Evolutionary conservation across 176 grass and related monocot species (phyloP), one percentile per base, ranked within the genome.

Genomic region (Chrysopogon serrulatus): DNA sequence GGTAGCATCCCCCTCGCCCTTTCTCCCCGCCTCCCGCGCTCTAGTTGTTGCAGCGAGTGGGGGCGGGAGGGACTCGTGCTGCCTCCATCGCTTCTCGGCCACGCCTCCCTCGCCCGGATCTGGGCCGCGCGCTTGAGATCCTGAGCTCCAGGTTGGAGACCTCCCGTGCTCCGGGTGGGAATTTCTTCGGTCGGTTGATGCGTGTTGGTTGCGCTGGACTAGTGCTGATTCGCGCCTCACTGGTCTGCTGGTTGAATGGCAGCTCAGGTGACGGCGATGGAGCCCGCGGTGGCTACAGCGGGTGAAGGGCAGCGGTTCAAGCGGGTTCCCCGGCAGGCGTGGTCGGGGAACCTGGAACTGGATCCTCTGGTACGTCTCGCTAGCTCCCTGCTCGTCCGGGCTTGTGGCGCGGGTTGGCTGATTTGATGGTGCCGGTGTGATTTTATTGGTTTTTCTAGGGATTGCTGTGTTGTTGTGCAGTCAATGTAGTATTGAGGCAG

Each of bases 301-400:
- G 83, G 85, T 19, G 89, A 90, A 82, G 90, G 92, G 24, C 92
- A 89, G 71, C 85, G 95, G 71, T 98, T 98, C 86, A 95, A 82
- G 84, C 81, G 87, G 78, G 89, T 93, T 83, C 88, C 88, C 78
- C 85, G 84, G 79, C 91, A 88, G 78, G 65, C 87, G 12, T 91
- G 82, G 45, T 82, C 70, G 67, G 87, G 83, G 83, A 88, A 85
- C 65, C 77, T 81, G 59, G 90, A 95, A 53, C 85, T 90, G 73
- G 87, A 95, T 91, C 92, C 92, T 73, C 74, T 93, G 88, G 95
- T 95, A 91, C 30, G 88, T 82, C 41, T 67, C 39, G 6, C 64
- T 74, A 19, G 30, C 31, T 80, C 65, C 65, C 34, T 70, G 79
- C 32, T 39, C 15, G 26, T 13, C 61, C 66, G 30, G 72, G 72